Percentiles rank a stretch among this genome's conserved stretches.
These are phyloP conservation scores for Exophiala xenobiotica DNA, from an alignment of 2,329 filamentous ascomycete species.

Conservation along the genomic window DNA sequence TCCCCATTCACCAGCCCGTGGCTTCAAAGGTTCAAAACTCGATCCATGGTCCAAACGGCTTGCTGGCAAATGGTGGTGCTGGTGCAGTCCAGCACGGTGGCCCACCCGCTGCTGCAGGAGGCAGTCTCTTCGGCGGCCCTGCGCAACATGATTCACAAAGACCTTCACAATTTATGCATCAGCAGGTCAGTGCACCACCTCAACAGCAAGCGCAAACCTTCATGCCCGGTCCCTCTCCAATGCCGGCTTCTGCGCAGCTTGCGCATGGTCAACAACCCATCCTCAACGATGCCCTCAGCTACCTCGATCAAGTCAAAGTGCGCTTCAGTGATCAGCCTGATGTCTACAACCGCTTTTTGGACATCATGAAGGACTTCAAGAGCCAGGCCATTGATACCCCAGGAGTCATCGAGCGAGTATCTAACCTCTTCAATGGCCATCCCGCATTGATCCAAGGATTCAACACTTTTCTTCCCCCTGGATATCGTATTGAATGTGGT, in stretches of 20 bases:
- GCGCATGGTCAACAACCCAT: conserved; percentile 82
- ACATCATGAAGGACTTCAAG: conserved; percentile 99
- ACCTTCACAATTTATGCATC: conserved; percentile 61
- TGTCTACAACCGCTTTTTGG: conserved; percentile 93
- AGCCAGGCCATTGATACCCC: conserved; percentile 97
- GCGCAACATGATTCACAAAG: conserved; percentile 53
- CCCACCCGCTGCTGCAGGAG: conserved; percentile 57
- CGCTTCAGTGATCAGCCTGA: conserved; percentile 96
- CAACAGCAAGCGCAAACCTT: conserved; percentile 52
- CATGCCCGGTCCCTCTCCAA: conserved; percentile 43
- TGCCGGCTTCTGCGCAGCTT: conserved; percentile 57
- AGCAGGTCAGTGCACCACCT: conserved; percentile 47
- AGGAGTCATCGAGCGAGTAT: conserved; percentile 94
- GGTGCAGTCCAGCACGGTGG: conserved; percentile 53
- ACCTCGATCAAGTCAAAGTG: conserved; percentile 97
- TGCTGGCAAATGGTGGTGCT: conserved; percentile 72
- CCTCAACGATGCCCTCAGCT: conserved; percentile 81
- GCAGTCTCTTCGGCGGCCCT: conserved; percentile 54
- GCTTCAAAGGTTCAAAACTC: conserved; percentile 75
- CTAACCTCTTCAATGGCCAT: conserved; percentile 91
- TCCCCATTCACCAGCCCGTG: conserved; percentile 91
- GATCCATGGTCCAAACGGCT: conserved; percentile 88
- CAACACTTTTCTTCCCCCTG: conserved; percentile 93
- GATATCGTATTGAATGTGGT: conserved; percentile 95
- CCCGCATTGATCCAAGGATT: conserved; percentile 96